A percentile compares a stretch with the other conserved stretches of the same genome.
phyloP scores from a whole-genome alignment of 2,329 filamentous ascomycete genomes.

The Teratosphaeria nubilosa region DNA sequence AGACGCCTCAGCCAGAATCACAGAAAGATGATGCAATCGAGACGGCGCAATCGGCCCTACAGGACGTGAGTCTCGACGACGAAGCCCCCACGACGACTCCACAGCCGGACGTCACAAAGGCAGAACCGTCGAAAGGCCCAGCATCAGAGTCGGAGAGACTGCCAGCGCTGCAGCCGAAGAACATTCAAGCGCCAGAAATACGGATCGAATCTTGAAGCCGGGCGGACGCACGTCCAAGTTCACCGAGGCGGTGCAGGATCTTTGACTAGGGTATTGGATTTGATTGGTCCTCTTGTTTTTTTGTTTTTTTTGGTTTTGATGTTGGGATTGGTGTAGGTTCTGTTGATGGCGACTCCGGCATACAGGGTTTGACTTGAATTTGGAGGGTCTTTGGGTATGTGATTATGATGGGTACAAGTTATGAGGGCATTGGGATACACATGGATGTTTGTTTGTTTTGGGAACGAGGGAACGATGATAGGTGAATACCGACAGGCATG shows the following conservation, averaged over 20 bases:
- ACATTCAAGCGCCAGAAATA: slow-evolving; percentile 16
- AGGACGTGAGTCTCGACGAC: neutral
- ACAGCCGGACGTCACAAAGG: neutral
- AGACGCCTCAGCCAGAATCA: neutral
- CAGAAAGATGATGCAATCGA: neutral
- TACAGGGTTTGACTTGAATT: too few relatives aligned
- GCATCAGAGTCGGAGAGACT: slow-evolving; percentile 1
- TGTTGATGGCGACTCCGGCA: too few relatives aligned
- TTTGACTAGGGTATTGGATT: slow-evolving; percentile 1
- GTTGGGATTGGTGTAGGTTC: neutral
- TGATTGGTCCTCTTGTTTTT: neutral
- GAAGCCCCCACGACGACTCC: neutral
- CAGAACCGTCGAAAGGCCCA: neutral
- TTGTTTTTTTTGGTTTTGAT: neutral
- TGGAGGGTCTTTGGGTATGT: too few relatives aligned
- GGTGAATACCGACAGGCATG: too few relatives aligned
- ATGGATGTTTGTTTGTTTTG: too few relatives aligned
- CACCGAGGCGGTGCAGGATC: slow-evolving; percentile 11
- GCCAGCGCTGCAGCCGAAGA: slow-evolving; percentile 9
- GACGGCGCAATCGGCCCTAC: neutral
- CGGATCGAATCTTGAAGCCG: slow-evolving; percentile 16
- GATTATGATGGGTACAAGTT: too few relatives aligned
- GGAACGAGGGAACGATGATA: too few relatives aligned
- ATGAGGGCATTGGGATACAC: too few relatives aligned
- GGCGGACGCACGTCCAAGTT: slow-evolving; percentile 10